These are phyloP conservation scores for Globisporangium recalcitrans DNA, from an alignment of 352 stramenopile genomes.

Conservation along the genomic window DNA sequence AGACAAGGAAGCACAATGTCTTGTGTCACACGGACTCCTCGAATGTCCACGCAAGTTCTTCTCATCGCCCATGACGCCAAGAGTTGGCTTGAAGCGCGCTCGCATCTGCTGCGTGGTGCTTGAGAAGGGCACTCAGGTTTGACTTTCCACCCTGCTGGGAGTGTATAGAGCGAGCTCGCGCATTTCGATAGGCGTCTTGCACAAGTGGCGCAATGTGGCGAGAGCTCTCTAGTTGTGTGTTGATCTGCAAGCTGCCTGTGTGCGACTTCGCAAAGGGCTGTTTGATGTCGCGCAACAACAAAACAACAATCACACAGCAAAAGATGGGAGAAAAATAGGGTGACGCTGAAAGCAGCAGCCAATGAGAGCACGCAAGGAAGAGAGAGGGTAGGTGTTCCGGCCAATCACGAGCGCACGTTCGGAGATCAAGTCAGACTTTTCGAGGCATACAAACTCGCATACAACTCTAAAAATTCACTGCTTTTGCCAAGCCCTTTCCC, in stretches of 20 bases:
- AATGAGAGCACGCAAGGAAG: slow-evolving; percentile 1
- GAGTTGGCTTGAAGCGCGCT: no score
- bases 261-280: no score
- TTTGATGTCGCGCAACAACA: neutral
- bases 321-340: neutral
- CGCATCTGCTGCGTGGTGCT: no score
- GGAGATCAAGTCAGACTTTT: slow-evolving; percentile 6
- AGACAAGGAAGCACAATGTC: neutral
- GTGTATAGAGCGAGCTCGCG: neutral
- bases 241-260: no score
- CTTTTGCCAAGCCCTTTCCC: slow-evolving; percentile 5
- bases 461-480: slow-evolving; percentile 3
- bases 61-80: neutral
- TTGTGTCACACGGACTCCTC: neutral
- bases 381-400: slow-evolving; percentile 3
- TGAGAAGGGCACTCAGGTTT: no score
- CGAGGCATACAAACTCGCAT: slow-evolving; percentile 4
- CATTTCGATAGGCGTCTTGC: neutral
- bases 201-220: neutral
- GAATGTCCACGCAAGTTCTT: neutral
- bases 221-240: no score
- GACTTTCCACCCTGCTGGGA: neutral
- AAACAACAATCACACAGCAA: no score
- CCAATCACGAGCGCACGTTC: neutral
- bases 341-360: neutral